Evolutionary conservation across 257 asterid species (phyloP).

Genomic region (Solanum sparsipilum): DNA sequence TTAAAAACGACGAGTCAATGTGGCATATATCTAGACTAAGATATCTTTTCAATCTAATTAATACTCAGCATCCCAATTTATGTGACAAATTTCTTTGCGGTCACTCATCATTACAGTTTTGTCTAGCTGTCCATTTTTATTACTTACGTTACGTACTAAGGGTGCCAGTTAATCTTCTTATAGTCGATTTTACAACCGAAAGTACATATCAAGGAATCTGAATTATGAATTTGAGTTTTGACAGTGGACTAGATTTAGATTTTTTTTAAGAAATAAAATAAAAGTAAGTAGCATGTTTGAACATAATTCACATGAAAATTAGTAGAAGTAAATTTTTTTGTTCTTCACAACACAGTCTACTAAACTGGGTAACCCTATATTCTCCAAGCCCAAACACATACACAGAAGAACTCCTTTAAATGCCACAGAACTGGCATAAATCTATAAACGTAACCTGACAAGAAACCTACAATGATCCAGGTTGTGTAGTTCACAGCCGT

Average conservation of each 20-base stretch:
- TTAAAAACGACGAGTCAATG: not conserved
- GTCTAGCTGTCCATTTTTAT: not conserved
- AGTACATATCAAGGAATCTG: not conserved
- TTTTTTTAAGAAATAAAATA: not conserved
- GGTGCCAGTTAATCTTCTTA: not conserved
- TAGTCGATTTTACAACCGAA: not conserved
- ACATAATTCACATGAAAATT: not conserved
- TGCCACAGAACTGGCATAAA: slow-evolving; percentile 68
- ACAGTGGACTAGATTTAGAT: not conserved
- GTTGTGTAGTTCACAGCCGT: slow-evolving; percentile 73
- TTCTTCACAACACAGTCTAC: not conserved
- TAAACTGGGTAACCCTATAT: slow-evolving; percentile 5
- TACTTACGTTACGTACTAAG: not conserved
- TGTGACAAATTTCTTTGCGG: not conserved
- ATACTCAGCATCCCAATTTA: not conserved
- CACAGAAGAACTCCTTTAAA: slow-evolving; percentile 74
- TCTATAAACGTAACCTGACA: slow-evolving; percentile 50
- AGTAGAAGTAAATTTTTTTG: not conserved
- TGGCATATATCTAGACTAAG: not conserved
- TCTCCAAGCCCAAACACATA: slow-evolving; percentile 54
- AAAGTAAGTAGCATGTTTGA: not conserved
- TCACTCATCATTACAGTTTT: not conserved
- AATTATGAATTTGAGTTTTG: not conserved
- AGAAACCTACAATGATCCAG: slow-evolving; percentile 65
- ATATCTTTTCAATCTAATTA: not conserved